These are phyloP conservation scores for Leptomonas pyrrhocoris DNA, from an alignment of 208 protist genomes.

Conservation along the genomic window DNA sequence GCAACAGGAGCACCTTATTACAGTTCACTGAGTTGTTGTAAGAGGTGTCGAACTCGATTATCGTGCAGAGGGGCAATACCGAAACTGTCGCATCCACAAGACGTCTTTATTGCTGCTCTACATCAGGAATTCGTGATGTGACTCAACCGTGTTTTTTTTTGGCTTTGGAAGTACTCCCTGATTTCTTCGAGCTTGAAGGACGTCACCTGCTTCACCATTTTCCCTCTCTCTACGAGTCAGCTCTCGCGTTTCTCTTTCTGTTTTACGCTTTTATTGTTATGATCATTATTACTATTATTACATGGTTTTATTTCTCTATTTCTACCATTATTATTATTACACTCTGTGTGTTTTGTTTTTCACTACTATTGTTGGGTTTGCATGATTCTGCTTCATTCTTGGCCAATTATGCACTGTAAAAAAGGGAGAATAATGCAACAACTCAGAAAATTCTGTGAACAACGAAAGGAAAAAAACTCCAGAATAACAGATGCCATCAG, in stretches of 20 bases:
- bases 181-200: no score
- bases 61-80: no score
- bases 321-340: conserved; percentile 17
- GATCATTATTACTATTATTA: conserved; percentile 9
- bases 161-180: neutral
- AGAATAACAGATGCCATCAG: no score
- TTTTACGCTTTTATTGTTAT: conserved; percentile 1
- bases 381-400: neutral
- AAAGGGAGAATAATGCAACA: neutral
- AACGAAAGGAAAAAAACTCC: no score
- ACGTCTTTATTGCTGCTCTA: no score
- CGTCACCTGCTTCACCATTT: neutral
- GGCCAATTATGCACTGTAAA: neutral
- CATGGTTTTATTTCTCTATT: neutral
- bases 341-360: conserved; percentile 1
- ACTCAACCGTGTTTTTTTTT: neutral
- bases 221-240: neutral
- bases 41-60: no score
- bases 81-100: no score
- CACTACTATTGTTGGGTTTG: neutral
- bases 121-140: no score
- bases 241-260: neutral
- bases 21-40: no score
- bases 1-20: no score
- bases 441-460: neutral